phyloP scores from a whole-genome alignment of 495 filamentous ascomycete species.

The Aspergillus haitiensis region DNA sequence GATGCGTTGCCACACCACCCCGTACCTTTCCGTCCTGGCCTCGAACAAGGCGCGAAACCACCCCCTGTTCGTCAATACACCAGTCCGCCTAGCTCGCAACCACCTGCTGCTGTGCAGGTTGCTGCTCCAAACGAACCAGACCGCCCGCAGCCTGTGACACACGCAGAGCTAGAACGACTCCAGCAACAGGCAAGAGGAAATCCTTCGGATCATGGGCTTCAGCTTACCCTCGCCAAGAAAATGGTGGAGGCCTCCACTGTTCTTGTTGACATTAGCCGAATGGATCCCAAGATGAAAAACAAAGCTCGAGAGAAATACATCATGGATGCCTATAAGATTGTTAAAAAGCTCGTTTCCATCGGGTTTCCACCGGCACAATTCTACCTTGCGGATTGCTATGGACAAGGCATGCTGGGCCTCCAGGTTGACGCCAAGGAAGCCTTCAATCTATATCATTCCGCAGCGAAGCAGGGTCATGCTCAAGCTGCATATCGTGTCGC shows the following conservation, averaged over 20 bases:
- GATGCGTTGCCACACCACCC: constrained; percentile 77
- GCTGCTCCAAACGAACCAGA: constrained; percentile 28
- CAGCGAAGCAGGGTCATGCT: constrained; percentile 83
- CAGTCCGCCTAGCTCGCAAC: constrained; percentile 36
- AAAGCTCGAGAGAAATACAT: constrained; percentile 82
- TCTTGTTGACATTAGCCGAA: constrained; percentile 65
- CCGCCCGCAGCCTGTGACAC: constrained; percentile 62
- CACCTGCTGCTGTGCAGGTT: constrained; percentile 34
- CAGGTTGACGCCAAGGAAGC: constrained; percentile 84
- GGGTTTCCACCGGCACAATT: constrained; percentile 86
- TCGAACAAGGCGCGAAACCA: constrained; percentile 61
- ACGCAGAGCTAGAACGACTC: constrained; percentile 72
- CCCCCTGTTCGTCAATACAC: constrained; percentile 74
- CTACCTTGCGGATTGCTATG: constrained; percentile 87
- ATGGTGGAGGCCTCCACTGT: constrained; percentile 80
- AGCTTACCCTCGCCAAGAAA: constrained; percentile 77
- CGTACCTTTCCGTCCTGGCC: constrained; percentile 74
- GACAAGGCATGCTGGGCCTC: constrained; percentile 67
- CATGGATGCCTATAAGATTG: constrained; percentile 80
- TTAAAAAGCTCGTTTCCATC: constrained; percentile 76
- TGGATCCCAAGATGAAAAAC: constrained; percentile 71
- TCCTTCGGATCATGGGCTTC: constrained; percentile 67
- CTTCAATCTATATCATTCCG: constrained; percentile 88
- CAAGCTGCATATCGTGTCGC: constrained; percentile 91
- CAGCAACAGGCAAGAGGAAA: constrained; percentile 65